Conservation (phyloP, 2,329 filamentous ascomycete species). For the Drechslera avenae region DNA sequence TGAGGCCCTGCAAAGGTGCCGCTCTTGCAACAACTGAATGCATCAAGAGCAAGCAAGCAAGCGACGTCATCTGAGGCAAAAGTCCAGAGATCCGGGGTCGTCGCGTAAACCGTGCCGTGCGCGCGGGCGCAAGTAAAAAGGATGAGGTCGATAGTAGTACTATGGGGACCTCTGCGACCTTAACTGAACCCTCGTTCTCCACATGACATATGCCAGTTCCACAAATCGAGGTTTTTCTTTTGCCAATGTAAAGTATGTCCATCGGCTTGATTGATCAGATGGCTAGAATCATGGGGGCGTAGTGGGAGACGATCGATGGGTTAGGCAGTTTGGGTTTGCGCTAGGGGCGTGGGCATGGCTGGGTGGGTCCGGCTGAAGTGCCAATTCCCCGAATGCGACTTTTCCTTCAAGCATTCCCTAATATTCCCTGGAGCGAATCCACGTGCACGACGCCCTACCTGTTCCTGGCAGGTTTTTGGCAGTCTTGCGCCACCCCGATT, state of each 20-base stretch:
- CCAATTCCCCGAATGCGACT: no score
- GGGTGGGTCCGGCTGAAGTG: background rate
- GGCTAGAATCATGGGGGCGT: background rate
- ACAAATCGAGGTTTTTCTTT: constrained; percentile 1
- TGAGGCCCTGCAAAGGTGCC: background rate
- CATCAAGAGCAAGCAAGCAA: constrained; percentile 1
- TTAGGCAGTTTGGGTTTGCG: constrained; percentile 3
- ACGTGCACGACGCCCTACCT: no score
- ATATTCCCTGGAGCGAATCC: no score
- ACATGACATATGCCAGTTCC: constrained; percentile 1
- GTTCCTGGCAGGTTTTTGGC: no score
- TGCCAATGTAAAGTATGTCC: background rate
- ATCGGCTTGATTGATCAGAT: background rate
- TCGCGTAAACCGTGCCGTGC: background rate
- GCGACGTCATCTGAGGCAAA: background rate
- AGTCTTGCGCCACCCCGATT: no score
- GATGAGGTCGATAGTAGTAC: background rate
- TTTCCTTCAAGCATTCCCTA: no score
- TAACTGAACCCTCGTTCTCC: constrained; percentile 2
- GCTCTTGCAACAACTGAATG: background rate
- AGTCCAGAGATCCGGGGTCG: background rate
- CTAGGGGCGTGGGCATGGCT: background rate
- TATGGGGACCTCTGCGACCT: background rate
- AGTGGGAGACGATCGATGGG: background rate
- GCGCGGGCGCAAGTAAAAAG: background rate